These are phyloP conservation scores for Colletotrichum sp. DNA, from an alignment of 2,329 filamentous ascomycete genomes.

Conservation along the genomic window DNA sequence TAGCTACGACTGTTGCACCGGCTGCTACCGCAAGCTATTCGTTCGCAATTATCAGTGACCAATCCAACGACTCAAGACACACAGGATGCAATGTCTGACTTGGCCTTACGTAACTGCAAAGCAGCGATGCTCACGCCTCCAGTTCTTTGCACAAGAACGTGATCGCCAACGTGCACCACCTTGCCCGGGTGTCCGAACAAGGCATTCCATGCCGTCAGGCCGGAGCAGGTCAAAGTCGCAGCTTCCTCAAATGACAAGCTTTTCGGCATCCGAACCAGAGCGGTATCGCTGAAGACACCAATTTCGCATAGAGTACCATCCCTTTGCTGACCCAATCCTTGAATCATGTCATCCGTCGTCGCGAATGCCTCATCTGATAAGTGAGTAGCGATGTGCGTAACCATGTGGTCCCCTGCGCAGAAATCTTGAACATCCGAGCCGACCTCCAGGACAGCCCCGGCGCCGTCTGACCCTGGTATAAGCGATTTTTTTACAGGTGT, in stretches of 20 bases:
- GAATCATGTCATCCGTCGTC: no score
- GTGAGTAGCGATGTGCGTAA: no score
- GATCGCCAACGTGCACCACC: slow-evolving; percentile 39
- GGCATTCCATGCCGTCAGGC: slow-evolving; percentile 56
- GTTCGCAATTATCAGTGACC: no score
- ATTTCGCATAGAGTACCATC: background rate
- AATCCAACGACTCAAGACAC: no score
- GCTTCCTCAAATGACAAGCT: slow-evolving; percentile 27
- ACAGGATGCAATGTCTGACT: no score
- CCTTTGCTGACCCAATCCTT: no score
- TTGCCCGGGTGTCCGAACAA: slow-evolving; percentile 50
- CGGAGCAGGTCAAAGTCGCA: slow-evolving; percentile 52
- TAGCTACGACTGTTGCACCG: no score
- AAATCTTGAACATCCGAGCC: background rate
- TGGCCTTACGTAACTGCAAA: slow-evolving; percentile 27
- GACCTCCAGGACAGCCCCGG: background rate
- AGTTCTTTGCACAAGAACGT: slow-evolving; percentile 42
- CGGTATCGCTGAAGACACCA: background rate
- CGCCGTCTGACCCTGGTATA: background rate
- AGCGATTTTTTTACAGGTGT: background rate
- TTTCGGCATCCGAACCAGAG: background rate
- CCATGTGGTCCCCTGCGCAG: no score
- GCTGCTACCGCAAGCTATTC: no score
- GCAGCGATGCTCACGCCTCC: slow-evolving; percentile 43
- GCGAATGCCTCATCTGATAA: no score